Conservation (phyloP, 208 protist genomes). For the Leishmania tarentolae region DNA sequence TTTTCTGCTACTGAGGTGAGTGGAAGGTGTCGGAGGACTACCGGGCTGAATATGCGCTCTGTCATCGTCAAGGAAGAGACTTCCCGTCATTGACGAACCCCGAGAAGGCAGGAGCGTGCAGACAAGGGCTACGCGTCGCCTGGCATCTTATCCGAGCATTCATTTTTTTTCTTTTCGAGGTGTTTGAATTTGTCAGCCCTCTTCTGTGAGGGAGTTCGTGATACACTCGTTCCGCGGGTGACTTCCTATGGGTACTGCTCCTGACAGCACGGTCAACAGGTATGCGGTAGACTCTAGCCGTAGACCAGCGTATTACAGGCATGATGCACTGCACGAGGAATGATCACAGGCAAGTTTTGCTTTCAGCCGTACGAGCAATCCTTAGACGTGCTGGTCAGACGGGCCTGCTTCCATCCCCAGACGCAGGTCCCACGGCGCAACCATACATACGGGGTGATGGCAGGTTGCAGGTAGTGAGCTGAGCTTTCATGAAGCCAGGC, state of each 20-base stretch:
- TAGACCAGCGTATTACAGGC: background rate
- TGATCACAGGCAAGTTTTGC: background rate
- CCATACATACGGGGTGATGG: background rate
- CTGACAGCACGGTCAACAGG: conserved; percentile 12
- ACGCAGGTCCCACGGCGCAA: background rate
- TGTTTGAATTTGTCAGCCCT: background rate
- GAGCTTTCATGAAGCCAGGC: background rate
- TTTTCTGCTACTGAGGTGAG: background rate
- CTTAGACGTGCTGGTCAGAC: background rate
- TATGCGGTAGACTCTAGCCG: conserved; percentile 9
- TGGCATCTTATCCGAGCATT: background rate
- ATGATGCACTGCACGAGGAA: background rate
- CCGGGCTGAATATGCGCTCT: conserved; percentile 1
- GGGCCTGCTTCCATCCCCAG: conserved; percentile 3
- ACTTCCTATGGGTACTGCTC: background rate
- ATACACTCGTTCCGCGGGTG: background rate
- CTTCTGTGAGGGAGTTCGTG: background rate
- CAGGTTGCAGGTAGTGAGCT: background rate
- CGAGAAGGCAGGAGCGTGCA: background rate
- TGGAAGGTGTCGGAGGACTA: conserved; percentile 30
- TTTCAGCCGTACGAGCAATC: conserved; percentile 4
- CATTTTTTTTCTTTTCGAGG: background rate
- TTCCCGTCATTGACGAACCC: background rate
- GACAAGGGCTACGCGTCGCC: background rate
- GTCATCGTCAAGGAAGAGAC: background rate